Evolutionary conservation across 108 stramenopile species (phyloP), one percentile per base, ranked within the genome.

Genomic region (Cylindrotheca closterium): DNA sequence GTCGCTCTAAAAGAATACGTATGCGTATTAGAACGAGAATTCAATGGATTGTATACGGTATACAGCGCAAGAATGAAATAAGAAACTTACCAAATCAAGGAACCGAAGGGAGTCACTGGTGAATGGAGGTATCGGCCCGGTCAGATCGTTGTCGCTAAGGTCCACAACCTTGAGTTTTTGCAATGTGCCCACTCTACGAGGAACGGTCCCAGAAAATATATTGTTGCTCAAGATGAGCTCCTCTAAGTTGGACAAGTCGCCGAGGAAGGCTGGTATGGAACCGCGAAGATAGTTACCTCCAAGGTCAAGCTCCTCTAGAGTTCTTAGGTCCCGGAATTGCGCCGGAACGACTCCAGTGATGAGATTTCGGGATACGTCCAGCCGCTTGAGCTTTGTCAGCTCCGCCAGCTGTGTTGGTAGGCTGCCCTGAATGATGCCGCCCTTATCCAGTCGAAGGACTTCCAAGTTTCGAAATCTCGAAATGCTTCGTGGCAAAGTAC

Each of bases 401-500:
- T 69, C 57, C 32, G 77, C 81, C 19, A 82, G 34, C 23, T 78
- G 59, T 4, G 79, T 34, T 23, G 79, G 79, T 31, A 81, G 60
- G n/a, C 54, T 56, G 53, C 84, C 62, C 65, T 37, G 34, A 22
- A 81, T 31, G 51, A 58, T 68, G 69, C 61, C 57, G 31, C 59
- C 68, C 15, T 51, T 58, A 27, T 59, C 68, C 65, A 81, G 50
- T 3, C 65, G 49, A 32, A 81, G 23, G 15, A 42, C 30, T 19
- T 70, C 66, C 24, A 91, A 61, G 33, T 80, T 83, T 10, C 46
- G 32, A 17, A 85, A 63, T 34, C 60, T 51, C 0, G 85, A 84
- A 55, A 92, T 59, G 24, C 73, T 75, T 0, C 77, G 71, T 19
- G 83, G 82, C 51, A 92, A 80, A 2, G 75, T 72, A 0, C 87